Base-by-base conservation (phyloP, 1,284 basidiomycete species). In the Tremellales sp. region DNA sequence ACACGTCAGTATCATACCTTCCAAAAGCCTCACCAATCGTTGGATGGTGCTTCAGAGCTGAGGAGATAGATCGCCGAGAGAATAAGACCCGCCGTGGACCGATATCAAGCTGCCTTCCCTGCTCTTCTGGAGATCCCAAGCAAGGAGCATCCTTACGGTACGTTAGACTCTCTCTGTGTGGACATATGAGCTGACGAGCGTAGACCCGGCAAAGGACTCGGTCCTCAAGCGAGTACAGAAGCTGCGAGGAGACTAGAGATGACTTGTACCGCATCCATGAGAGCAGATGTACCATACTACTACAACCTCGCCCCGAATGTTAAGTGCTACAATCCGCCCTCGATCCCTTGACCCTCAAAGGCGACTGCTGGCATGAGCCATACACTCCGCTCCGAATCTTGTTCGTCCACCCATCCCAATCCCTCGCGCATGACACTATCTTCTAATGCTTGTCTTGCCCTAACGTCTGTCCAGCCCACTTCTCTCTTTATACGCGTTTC, bases 171-270 rank as follows among this genome's bases (percentile, higher is more conserved):
- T 22, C 13, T 40, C 39, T 33, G 23, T 7, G n/a, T 25, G 11
- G 12, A 47, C 15, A 29, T 35, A 15, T 51, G 25, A n/a, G 15
- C 44, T 56, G 26, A 46, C 33, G 40, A 43, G 39, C 68, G n/a
- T n/a, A 97, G 93, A 99, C 75, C 96, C 96, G 5, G 83, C 86
- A 10, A 98, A 97, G 75, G 96, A 99, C 72, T 96, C 90, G 2
- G 84, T 99, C 29, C 79, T 99, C 64, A 98, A 97, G 75, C 85
- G 96, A 42, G 96, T 99, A 7, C 91, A 97, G 80, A 99, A 90
- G 75, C 80, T 97, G 26, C 88, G 91, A 66, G 93, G 92, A 65
- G 92, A 96, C 76, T 78, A 65, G 57, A 40, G 17, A 12, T 6
- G 39, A 6, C 6, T n/a, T 36, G 33, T 36, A 36, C 33, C 15